These are phyloP conservation scores for Xylaria intraflava DNA, from an alignment of 495 filamentous ascomycete genomes.

Conservation along the genomic window DNA sequence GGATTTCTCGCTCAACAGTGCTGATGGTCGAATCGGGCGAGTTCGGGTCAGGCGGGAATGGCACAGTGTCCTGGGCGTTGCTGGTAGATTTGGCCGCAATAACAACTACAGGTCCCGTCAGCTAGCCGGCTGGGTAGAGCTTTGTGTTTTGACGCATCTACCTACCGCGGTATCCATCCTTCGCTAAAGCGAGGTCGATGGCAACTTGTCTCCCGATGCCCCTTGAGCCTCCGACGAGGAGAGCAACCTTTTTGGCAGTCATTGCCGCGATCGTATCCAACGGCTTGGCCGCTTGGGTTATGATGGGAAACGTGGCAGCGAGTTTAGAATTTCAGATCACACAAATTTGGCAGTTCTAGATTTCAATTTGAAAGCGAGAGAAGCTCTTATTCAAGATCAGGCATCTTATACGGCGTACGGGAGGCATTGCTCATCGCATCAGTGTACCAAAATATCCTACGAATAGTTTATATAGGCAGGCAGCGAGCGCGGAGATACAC, in stretches of 20 bases:
- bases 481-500: too few species aligned
- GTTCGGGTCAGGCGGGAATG: constrained; percentile 81
- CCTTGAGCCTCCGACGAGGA: constrained; percentile 67
- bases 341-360: too few species aligned
- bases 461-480: too few species aligned
- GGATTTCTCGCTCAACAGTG: constrained; percentile 77
- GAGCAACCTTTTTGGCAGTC: constrained; percentile 43
- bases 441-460: too few species aligned
- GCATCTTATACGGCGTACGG: too few species aligned
- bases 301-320: too few species aligned
- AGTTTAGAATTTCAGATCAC: too few species aligned
- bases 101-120: constrained; percentile 51
- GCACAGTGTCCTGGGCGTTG: constrained; percentile 45
- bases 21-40: constrained; percentile 70
- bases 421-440: too few species aligned
- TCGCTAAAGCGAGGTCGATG: constrained; percentile 55
- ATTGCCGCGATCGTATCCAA: too few species aligned
- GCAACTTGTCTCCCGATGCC: constrained; percentile 77
- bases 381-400: too few species aligned
- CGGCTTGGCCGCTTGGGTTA: too few species aligned
- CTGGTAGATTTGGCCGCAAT: constrained; percentile 75
- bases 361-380: too few species aligned
- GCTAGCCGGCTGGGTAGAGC: neutral
- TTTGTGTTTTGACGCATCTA: neutral
- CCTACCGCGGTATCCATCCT: constrained; percentile 62